Percentiles rank a stretch among this genome's conserved stretches.
Conservation (phyloP, 192 early-diverging fungal genomes). For the Podila clonocystis region DNA sequence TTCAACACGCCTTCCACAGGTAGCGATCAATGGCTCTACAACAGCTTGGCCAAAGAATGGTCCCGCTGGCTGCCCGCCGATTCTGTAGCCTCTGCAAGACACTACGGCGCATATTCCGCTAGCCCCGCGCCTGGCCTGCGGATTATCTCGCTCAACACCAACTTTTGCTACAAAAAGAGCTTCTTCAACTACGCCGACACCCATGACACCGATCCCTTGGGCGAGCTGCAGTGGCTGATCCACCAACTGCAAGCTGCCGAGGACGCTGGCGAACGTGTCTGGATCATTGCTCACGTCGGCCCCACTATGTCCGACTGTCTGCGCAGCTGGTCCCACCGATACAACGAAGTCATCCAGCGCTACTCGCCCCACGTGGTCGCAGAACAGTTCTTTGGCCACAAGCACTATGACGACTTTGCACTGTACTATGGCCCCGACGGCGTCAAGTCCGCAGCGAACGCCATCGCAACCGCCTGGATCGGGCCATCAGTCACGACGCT, state of each 20-base stretch:
- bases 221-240: conserved; percentile 61
- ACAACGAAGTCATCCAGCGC: conserved; percentile 63
- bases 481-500: conserved; percentile 63
- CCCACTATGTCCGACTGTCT: conserved; percentile 58
- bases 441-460: conserved; percentile 40
- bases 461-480: conserved; percentile 58
- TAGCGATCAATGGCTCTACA: conserved; percentile 58
- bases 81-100: conserved; percentile 46
- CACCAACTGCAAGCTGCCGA: conserved; percentile 60
- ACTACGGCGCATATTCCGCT: conserved; percentile 59
- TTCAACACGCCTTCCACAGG: conserved; percentile 37
- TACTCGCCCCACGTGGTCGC: conserved; percentile 65
- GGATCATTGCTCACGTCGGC: conserved; percentile 65
- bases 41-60: conserved; percentile 59
- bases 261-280: conserved; percentile 60
- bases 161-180: conserved; percentile 68
- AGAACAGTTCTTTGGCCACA: conserved; percentile 68
- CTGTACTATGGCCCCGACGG: conserved; percentile 53
- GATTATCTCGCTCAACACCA: conserved; percentile 65
- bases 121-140: conserved; percentile 56
- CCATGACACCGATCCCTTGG: conserved; percentile 59
- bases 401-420: conserved; percentile 62
- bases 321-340: conserved; percentile 60
- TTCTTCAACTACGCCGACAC: conserved; percentile 58
- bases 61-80: conserved; percentile 56